Evolutionary conservation across 805 yeast species (phyloP).

Genomic region (Lachancea thermotolerans): DNA sequence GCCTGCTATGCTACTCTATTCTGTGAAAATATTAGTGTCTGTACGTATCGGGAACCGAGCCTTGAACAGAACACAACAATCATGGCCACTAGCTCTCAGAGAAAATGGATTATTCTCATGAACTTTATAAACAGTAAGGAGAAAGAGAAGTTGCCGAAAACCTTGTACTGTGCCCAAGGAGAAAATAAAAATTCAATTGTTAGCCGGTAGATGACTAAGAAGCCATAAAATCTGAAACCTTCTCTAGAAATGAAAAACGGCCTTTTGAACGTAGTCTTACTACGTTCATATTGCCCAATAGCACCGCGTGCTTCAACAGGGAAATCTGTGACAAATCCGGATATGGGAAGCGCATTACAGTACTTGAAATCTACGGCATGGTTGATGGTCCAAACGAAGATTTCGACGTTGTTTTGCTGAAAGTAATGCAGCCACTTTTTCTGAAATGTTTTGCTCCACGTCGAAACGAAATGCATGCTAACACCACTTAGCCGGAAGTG

Average conservation of each 20-base stretch:
- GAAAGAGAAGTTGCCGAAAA: slow-evolving; percentile 19
- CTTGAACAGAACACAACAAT: too few species aligned
- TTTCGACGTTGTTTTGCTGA: slow-evolving; percentile 28
- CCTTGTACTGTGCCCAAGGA: slow-evolving; percentile 21
- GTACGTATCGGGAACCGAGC: too few species aligned
- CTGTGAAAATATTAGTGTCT: too few species aligned
- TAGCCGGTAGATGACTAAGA: slow-evolving; percentile 15
- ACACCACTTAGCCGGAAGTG: slow-evolving; percentile 52
- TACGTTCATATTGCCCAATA: slow-evolving; percentile 5
- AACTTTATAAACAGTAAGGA: slow-evolving; percentile 17
- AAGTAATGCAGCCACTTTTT: slow-evolving; percentile 26
- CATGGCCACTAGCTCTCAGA: slow-evolving; percentile 6
- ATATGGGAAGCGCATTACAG: slow-evolving; percentile 24
- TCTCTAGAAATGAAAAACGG: slow-evolving; percentile 8
- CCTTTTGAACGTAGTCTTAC: slow-evolving; percentile 1
- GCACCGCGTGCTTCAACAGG: slow-evolving; percentile 20
- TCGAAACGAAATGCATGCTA: slow-evolving; percentile 41
- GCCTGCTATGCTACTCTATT: too few species aligned
- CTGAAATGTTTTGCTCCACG: slow-evolving; percentile 38
- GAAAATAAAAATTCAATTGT: slow-evolving; percentile 17
- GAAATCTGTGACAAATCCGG: slow-evolving; percentile 29
- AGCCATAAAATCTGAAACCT: slow-evolving; percentile 23
- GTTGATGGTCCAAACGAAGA: slow-evolving; percentile 52
- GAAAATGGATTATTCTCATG: slow-evolving; percentile 15
- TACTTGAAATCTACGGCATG: slow-evolving; percentile 26